Conservation (phyloP, 2,329 filamentous ascomycete genomes). For the Piedraia hortae region DNA sequence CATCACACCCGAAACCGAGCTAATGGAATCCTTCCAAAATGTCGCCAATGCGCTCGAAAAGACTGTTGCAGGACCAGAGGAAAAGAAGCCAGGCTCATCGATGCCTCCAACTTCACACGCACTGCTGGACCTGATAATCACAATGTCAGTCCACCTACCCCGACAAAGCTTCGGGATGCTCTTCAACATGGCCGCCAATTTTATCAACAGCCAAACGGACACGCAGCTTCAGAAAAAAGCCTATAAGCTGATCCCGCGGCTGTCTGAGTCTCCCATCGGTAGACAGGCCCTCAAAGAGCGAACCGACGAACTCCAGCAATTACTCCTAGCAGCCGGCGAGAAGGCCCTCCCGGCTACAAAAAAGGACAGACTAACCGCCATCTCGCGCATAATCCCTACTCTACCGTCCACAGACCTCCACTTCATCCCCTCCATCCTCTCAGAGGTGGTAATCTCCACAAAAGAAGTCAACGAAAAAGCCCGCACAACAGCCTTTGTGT, state of each 20-base stretch:
- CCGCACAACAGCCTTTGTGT: slow-evolving; percentile 62
- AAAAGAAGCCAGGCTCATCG: slow-evolving; percentile 28
- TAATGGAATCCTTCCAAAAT: slow-evolving; percentile 67
- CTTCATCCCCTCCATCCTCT: slow-evolving; percentile 75
- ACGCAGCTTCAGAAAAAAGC: slow-evolving; percentile 95
- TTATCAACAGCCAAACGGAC: slow-evolving; percentile 58
- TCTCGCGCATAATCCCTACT: slow-evolving; percentile 52
- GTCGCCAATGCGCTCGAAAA: slow-evolving; percentile 61
- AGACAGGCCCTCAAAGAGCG: slow-evolving; percentile 49
- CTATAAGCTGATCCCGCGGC: slow-evolving; percentile 84
- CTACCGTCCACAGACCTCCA: slow-evolving; percentile 55
- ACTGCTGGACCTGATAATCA: slow-evolving; percentile 87
- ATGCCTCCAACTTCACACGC: slow-evolving; percentile 88
- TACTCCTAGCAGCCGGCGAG: slow-evolving; percentile 53
- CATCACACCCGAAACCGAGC: slow-evolving; percentile 34
- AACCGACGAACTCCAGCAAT: slow-evolving; percentile 49
- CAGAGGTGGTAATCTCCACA: slow-evolving; percentile 83
- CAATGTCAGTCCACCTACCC: slow-evolving; percentile 80
- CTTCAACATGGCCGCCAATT: slow-evolving; percentile 61
- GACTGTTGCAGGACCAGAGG: slow-evolving; percentile 27
- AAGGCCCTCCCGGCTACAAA: slow-evolving; percentile 69
- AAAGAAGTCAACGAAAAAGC: slow-evolving; percentile 97
- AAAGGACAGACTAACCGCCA: slow-evolving; percentile 60
- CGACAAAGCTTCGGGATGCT: slow-evolving; percentile 59
- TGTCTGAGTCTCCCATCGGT: slow-evolving; percentile 57